Base-by-base conservation (phyloP, 805 yeast genomes). In the Metschnikowia hibisci region DNA sequence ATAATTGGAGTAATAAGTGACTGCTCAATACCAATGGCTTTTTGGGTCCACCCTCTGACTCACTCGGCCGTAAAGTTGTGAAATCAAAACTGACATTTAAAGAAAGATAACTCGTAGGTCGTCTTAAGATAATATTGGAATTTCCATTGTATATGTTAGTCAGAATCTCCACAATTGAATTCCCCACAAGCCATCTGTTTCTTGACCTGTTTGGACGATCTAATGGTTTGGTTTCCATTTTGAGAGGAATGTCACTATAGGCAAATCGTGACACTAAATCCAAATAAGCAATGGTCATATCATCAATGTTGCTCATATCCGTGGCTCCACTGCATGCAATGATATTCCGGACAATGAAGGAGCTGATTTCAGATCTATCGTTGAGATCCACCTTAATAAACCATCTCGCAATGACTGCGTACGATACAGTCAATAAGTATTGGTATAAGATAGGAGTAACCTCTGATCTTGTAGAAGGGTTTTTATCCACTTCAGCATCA, bases 181-280 rank as follows among this genome's bases (percentile, higher is more conserved):
- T 64, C 0, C 90, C 90, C 34, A 74, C 60, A 4, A 83, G 53
- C 93, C 93, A 87, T 33, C 73, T 70, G 57, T 55, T 53, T 39
- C 34, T 41, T 22, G 48, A 45, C 4, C 43, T 31, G 18, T 41
- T 41, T 4, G 49, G 25, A 6, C 20, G 35, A 9, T 43, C 28
- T 4, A 34, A 32, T 4, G 41, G 28, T 28, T 42, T 42, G n/a
- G 41, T 37, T 8, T 59, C 58, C 35, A 78, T 69, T 36, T 73
- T 70, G 44, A 83, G 61, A 26, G 83, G 85, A 36, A 79, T 53
- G 49, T 84, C 82, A 7, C 85, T 70, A 52, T 75, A 82, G 0
- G 90, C 74, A 57, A 80, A 86, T 46, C 91, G 67, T 5, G 76
- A 63, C 23, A 88, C 73, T 46, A 87, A 68, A 57, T 88, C 96